Conservation (phyloP, 495 filamentous ascomycete genomes). For the Aspergillus biplanus region DNA sequence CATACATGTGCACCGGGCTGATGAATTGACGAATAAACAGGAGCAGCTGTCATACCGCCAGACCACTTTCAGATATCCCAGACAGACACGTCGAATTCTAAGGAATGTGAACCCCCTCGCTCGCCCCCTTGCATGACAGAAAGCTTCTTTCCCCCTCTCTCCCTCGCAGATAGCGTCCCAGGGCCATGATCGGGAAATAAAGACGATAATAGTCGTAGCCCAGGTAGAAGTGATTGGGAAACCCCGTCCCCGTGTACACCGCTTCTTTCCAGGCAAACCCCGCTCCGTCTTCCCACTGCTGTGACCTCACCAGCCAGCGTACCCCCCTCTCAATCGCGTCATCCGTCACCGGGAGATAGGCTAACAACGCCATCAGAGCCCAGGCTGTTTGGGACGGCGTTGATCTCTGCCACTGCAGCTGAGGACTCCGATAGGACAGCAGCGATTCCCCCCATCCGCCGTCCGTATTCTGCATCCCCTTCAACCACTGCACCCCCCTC, state of each 20-base stretch:
- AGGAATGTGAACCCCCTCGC: too few relatives aligned
- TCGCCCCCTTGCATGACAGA: too few relatives aligned
- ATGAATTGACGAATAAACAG: too few relatives aligned
- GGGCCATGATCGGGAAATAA: conserved; percentile 47
- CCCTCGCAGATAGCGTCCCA: conserved; percentile 33
- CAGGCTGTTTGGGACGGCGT: conserved; percentile 44
- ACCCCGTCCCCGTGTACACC: conserved; percentile 38
- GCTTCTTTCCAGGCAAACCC: conserved; percentile 33
- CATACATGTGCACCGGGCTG: too few relatives aligned
- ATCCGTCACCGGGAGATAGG: conserved; percentile 13
- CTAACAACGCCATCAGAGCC: conserved; percentile 37
- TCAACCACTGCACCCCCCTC: conserved; percentile 25
- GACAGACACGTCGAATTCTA: too few relatives aligned
- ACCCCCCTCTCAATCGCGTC: conserved; percentile 27
- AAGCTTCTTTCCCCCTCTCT: not conserved
- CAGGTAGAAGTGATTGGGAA: conserved; percentile 40
- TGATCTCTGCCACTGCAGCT: conserved; percentile 22
- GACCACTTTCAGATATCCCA: too few relatives aligned
- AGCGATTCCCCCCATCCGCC: conserved; percentile 43
- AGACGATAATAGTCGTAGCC: conserved; percentile 40
- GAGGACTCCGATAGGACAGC: conserved; percentile 28
- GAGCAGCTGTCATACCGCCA: too few relatives aligned
- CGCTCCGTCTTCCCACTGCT: not conserved
- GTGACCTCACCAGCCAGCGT: conserved; percentile 22
- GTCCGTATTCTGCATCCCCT: conserved; percentile 33